phyloP scores from a whole-genome alignment of 257 asterid species.

The Ilex asprella region DNA sequence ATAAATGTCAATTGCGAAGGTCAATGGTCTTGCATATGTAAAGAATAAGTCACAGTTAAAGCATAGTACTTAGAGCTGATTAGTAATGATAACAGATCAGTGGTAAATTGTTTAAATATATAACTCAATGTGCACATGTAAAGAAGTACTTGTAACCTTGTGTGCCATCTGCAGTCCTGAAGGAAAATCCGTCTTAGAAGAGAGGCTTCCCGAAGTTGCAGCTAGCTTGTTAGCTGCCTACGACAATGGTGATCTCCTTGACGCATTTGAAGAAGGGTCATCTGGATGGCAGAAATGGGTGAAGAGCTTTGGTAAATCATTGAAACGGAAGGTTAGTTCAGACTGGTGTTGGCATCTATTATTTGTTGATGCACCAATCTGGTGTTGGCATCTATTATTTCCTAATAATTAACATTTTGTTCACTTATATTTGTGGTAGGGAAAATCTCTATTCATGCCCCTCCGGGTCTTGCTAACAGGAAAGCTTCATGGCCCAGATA shows the following conservation, averaged over 20 bases:
- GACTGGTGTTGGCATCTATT: background rate
- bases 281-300: slow-evolving; percentile 89
- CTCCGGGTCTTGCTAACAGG: slow-evolving; percentile 85
- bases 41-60: background rate
- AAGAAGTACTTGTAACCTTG: slow-evolving; percentile 1
- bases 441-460: slow-evolving; percentile 93
- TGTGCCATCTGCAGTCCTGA: slow-evolving; percentile 50
- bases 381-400: background rate
- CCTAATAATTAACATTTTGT: background rate
- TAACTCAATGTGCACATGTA: background rate
- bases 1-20: no score
- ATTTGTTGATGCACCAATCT: background rate
- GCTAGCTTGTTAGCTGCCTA: slow-evolving; percentile 62
- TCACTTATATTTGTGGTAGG: slow-evolving; percentile 36
- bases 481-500: slow-evolving; percentile 91
- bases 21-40: no score
- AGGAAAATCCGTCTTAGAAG: slow-evolving; percentile 60
- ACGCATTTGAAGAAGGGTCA: slow-evolving; percentile 74
- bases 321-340: slow-evolving; percentile 76
- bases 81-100: background rate
- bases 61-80: background rate
- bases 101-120: background rate
- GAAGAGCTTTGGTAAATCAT: slow-evolving; percentile 75
- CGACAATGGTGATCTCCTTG: slow-evolving; percentile 63
- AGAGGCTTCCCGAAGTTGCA: slow-evolving; percentile 70